phyloP scores from a whole-genome alignment of 805 yeast species.

The Lipomyces chichibuensis region DNA sequence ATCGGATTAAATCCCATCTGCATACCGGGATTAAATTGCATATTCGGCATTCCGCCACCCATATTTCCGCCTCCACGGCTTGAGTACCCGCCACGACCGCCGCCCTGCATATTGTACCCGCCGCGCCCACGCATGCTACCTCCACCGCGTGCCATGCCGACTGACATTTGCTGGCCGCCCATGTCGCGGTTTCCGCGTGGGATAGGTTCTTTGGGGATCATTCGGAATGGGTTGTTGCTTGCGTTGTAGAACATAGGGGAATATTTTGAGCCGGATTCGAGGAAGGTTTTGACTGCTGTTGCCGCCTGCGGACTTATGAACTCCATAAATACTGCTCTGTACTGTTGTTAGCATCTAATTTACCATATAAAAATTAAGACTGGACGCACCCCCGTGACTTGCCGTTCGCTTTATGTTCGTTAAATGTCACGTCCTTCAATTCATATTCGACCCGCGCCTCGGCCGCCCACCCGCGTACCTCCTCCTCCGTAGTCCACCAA shows the following conservation, averaged over 20 bases:
- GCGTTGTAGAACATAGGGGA: constrained; percentile 19
- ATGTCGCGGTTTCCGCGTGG: constrained; percentile 21
- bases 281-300: constrained; percentile 25
- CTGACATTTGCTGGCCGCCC: constrained; percentile 21
- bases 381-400: constrained; percentile 35
- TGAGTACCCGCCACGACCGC: constrained; percentile 5
- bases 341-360: background rate
- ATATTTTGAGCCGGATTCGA: constrained; percentile 16
- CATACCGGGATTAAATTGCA: constrained; percentile 13
- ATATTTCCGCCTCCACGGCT: constrained; percentile 9
- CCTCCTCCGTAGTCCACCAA: constrained; percentile 39
- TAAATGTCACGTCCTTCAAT: constrained; percentile 35
- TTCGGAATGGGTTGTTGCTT: constrained; percentile 31
- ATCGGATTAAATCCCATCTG: constrained; percentile 27
- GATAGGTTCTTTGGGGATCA: constrained; percentile 34
- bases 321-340: constrained; percentile 33
- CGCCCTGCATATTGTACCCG: background rate
- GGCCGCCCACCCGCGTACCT: constrained; percentile 38
- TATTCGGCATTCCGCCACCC: constrained; percentile 4
- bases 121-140: constrained; percentile 18
- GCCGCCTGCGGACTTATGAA: constrained; percentile 34
- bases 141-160: constrained; percentile 7
- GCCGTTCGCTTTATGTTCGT: constrained; percentile 39
- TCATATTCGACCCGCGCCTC: constrained; percentile 33
- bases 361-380: background rate